Evolutionary conservation across 2,329 filamentous ascomycete genomes (phyloP), one percentile per base, ranked within the genome.

Genomic region (Massarina eburnea): DNA sequence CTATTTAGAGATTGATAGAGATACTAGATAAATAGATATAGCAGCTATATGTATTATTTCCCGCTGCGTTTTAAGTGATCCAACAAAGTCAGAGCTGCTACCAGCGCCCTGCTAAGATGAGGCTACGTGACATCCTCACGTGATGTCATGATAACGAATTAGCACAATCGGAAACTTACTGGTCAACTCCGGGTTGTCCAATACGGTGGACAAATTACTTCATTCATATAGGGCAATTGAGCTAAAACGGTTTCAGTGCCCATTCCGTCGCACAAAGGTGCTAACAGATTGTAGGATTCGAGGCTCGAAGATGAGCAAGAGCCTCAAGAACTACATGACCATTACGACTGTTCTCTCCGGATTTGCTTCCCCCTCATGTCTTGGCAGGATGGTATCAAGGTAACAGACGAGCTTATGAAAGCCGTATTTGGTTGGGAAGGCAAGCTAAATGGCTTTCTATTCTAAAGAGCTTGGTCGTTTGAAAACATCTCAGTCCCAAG

Each of bases 251-350:
- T 43, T 48, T 17, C 34, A 48, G 34, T 43, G 33, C 45, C 27
- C 24, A 43, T 43, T 43, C 43, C 26, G 22, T 48, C 40, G 34
- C 39, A 39, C 33, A 48, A 39, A 48, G 39, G 39, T 33, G 45
- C 45, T 48, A 39, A 48, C 40, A 43, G 29, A 48, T 48, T 15
- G 12, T 46, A 46, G 43, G 29, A 43, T 48, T 40, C 45, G 39
- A 48, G 91, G 91, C 0, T 89, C 84, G 14, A 96, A 96, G 70
- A 96, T 96, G 91, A 91, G 86, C 49, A 96, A 96, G 71, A 89
- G 84, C 10, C 73, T 96, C 48, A 96, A 96, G 76, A 96, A 96
- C 69, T 96, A 96, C 70, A 89, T 89, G 36, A 95, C 91, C 0
- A 94, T 96, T 52, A 81, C 88, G 33, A 87, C 92, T 66, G 90